A percentile compares a stretch with the other conserved stretches of the same genome.
Conservation (phyloP, 306 rosid genomes). For the Trichosanthes truncata region DNA sequence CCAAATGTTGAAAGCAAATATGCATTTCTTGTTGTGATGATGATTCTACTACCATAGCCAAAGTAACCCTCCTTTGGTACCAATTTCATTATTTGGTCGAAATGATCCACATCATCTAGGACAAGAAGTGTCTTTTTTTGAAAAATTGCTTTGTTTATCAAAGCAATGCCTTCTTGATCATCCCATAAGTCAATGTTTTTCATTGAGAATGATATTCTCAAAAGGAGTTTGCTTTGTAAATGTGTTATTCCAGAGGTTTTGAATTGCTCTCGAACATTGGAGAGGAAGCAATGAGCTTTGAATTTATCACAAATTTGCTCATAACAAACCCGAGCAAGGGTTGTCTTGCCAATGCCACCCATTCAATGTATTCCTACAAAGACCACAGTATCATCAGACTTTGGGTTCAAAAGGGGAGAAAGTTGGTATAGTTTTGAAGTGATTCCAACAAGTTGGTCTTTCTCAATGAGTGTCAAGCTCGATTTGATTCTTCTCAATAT, state of each 20-base stretch:
- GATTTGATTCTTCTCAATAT: background rate
- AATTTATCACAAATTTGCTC: background rate
- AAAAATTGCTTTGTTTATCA: background rate
- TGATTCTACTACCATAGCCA: constrained; percentile 15
- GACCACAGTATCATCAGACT: background rate
- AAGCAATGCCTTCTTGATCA: background rate
- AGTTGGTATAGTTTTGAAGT: background rate
- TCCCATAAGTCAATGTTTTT: background rate
- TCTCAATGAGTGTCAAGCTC: background rate
- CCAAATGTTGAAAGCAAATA: background rate
- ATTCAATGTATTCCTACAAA: background rate
- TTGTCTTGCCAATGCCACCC: constrained; percentile 12
- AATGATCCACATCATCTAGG: no score
- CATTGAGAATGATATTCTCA: background rate
- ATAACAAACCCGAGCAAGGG: background rate
- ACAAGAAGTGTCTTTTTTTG: constrained; percentile 6
- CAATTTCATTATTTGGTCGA: background rate
- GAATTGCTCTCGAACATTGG: background rate
- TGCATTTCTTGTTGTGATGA: constrained; percentile 14
- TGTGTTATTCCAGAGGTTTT: background rate
- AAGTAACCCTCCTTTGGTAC: background rate
- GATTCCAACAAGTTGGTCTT: no score
- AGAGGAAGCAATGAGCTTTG: background rate
- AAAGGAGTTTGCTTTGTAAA: constrained; percentile 3
- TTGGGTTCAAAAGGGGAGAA: background rate